Evolutionary conservation across 140 eudicot genomes (phyloP).

Genomic region (Anethum foeniculum): DNA sequence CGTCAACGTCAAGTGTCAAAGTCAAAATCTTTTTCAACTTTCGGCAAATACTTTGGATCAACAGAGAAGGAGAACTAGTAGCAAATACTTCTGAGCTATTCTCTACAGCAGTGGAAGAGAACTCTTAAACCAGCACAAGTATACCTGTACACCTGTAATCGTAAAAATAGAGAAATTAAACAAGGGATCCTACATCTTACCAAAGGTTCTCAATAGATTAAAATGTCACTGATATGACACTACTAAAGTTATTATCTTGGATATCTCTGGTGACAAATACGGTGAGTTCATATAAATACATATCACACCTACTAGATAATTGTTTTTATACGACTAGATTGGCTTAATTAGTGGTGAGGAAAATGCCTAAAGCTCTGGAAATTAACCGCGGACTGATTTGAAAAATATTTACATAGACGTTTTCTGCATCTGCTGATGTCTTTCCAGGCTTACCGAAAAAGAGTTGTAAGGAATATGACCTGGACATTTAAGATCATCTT

Average conservation of each 20-base stretch:
- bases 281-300: constrained; percentile 2
- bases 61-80: no score
- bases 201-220: constrained; percentile 59
- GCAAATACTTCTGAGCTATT: no score
- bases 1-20: no score
- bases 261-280: constrained; percentile 56
- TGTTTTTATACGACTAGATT: neutral
- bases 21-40: no score
- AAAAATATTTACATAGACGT: neutral
- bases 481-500: neutral
- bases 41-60: no score
- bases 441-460: neutral
- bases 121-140: no score
- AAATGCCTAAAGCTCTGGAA: neutral
- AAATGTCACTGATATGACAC: constrained; percentile 72
- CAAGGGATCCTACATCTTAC: constrained; percentile 25
- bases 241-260: constrained; percentile 88
- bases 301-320: neutral
- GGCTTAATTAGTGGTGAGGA: neutral
- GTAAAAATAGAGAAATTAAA: no score
- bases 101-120: no score
- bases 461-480: constrained; percentile 3
- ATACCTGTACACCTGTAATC: no score
- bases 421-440: neutral
- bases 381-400: neutral